These are phyloP conservation scores for Lachnellula subtilissima DNA, from an alignment of 2,329 filamentous ascomycete species.

Conservation along the genomic window DNA sequence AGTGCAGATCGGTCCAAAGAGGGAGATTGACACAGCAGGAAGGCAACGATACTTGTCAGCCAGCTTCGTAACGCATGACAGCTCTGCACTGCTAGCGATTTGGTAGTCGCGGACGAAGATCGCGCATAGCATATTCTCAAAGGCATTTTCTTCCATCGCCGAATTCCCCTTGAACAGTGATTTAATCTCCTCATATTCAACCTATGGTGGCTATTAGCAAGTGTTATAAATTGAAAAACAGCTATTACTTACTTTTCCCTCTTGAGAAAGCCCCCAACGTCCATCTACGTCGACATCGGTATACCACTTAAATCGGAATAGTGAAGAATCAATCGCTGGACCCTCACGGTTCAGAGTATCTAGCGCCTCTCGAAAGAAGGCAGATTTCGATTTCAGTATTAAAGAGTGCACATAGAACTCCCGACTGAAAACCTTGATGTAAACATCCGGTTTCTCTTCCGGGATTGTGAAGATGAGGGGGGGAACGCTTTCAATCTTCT, in stretches of 20 bases:
- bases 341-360: neutral
- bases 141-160: neutral
- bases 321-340: neutral
- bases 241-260: neutral
- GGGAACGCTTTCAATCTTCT: neutral
- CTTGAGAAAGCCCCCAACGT: neutral
- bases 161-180: neutral
- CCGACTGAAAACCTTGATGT: conserved; percentile 8
- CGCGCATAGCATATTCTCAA: conserved; percentile 8
- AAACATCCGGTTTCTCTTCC: conserved; percentile 10
- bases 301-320: conserved; percentile 4
- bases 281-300: conserved; percentile 1
- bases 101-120: conserved; percentile 1
- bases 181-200: neutral
- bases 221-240: neutral
- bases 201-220: neutral
- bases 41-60: conserved; percentile 7
- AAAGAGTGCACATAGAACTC: conserved; percentile 14
- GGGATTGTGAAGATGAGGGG: conserved; percentile 3
- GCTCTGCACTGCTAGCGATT: neutral
- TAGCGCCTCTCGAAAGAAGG: conserved; percentile 11
- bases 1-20: neutral
- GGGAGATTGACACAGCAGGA: conserved; percentile 4
- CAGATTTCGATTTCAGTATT: conserved; percentile 7
- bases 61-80: neutral